Base-by-base conservation (phyloP, 2,329 filamentous ascomycete genomes). In the Botrytis hyacinthi region DNA sequence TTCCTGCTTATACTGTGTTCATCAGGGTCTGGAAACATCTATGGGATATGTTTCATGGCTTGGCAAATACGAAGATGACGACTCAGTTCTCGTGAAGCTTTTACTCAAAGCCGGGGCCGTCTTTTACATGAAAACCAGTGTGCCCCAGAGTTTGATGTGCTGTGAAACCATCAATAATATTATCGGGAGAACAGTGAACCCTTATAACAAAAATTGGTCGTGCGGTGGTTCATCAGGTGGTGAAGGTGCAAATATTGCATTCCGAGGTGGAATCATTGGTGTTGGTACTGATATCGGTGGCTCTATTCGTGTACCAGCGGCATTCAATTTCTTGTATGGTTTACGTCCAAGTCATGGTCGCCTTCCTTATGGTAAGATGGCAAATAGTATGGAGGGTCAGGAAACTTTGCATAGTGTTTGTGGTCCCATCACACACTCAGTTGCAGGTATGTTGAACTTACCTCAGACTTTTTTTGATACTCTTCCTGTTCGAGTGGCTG, bases 31-130 rank as follows among this genome's bases (percentile, higher is more conserved):
- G 4, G 86, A 88, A 74, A 87, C 83, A 0, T 80, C 82, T 0
- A 84, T 83, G 79, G 83, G 82, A 22, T 97, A 94, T 78, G 94
- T 97, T 80, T 89, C 89, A 12, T 80, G 79, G 72, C 78, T 80
- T 42, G 80, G 79, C 29, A 78, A 76, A 62, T 76, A 75, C 40
- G 78, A 77, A 20, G 71, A 66, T 10, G 4, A 79, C 76, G 84
- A 92, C 80, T 89, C 87, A 65, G 80, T 80, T 42, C 77, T 85
- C 57, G 82, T 83, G 6, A 80, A 77, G 22, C 80, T 84, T 26
- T 78, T 85, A 8, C 77, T 82, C 10, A 76, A 79, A 42, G 79
- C 83, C 0, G 84, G 84, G 6, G 83, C 83, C 1, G 79, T 84
- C 20, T 75, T 84, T 22, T 84, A 82, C 72, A 80, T 81, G 72